Evolutionary conservation across 257 asterid species (phyloP).

Genomic region (Oldenlandia corymbosa): DNA sequence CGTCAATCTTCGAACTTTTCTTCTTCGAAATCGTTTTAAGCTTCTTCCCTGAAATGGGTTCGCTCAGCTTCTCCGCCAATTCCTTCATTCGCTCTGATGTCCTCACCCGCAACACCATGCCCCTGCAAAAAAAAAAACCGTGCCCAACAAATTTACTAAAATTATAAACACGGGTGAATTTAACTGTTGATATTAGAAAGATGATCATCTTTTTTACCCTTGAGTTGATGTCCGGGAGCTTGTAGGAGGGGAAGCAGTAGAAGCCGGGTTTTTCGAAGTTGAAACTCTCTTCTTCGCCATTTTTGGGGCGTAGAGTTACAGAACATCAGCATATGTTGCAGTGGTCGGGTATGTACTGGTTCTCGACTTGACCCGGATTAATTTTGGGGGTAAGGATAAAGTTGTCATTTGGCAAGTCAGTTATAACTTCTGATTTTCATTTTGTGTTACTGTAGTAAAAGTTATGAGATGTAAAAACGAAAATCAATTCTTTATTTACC

Average conservation of each 20-base stretch:
- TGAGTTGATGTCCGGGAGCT: not conserved
- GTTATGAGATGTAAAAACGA: no score
- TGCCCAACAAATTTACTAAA: not conserved
- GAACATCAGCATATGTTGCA: not conserved
- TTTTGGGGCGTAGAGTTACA: not conserved
- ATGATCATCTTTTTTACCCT: no score
- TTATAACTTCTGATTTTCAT: no score
- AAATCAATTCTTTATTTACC: no score
- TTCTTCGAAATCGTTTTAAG: constrained; percentile 30
- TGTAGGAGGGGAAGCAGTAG: constrained; percentile 6
- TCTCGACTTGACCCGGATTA: no score
- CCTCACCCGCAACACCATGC: constrained; percentile 33
- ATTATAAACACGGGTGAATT: no score
- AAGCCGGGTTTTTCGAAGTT: constrained; percentile 5
- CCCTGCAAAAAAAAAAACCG: no score
- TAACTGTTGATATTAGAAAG: no score
- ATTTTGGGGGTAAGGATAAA: no score
- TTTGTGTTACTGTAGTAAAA: no score
- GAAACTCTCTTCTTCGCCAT: constrained; percentile 19
- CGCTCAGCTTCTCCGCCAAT: constrained; percentile 17
- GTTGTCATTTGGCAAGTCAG: no score
- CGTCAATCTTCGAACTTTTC: constrained; percentile 45
- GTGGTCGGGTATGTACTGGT: not conserved
- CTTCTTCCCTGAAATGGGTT: constrained; percentile 5
- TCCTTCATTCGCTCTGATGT: constrained; percentile 29